Conservation (phyloP, 1,284 basidiomycete species). For the Leccinum subfulvum region DNA sequence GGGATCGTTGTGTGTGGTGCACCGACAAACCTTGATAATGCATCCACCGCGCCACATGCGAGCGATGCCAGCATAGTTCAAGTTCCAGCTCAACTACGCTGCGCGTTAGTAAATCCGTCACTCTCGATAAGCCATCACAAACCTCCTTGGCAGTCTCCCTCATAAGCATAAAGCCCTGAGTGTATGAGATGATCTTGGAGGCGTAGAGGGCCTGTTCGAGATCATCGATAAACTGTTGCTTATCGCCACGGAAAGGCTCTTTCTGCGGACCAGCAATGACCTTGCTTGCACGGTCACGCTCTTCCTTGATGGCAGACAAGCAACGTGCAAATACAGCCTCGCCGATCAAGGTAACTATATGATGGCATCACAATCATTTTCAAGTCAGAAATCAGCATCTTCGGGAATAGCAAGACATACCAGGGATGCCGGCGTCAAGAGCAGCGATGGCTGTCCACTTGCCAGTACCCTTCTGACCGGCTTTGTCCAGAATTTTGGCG, state of each 20-base stretch:
- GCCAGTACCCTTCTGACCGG: constrained; percentile 99
- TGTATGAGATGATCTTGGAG: constrained; percentile 99
- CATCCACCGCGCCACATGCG: constrained; percentile 99
- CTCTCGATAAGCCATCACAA: constrained; percentile 21
- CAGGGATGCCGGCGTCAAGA: constrained; percentile 90
- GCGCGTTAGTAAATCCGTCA: constrained; percentile 6
- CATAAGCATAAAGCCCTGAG: constrained; percentile 99
- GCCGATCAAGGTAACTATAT: constrained; percentile 91
- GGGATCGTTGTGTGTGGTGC: not conserved
- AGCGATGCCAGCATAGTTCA: constrained; percentile 96
- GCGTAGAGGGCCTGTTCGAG: constrained; percentile 99
- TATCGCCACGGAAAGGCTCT: constrained; percentile 95
- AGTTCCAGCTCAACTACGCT: constrained; percentile 68
- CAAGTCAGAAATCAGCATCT: constrained; percentile 8
- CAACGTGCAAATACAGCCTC: constrained; percentile 99
- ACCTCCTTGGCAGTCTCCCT: constrained; percentile 96
- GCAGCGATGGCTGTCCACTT: constrained; percentile 99
- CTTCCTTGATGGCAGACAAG: constrained; percentile 96
- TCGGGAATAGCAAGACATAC: constrained; percentile 40
- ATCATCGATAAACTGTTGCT: constrained; percentile 98
- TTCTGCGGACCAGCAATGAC: constrained; percentile 85
- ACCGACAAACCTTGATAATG: constrained; percentile 81
- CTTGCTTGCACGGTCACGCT: constrained; percentile 93
- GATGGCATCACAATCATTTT: constrained; percentile 18
- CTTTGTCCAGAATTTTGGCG: constrained; percentile 91